These are phyloP conservation scores for Fusarium pseudonygamai DNA, from an alignment of 2,329 filamentous ascomycete species.

Conservation along the genomic window DNA sequence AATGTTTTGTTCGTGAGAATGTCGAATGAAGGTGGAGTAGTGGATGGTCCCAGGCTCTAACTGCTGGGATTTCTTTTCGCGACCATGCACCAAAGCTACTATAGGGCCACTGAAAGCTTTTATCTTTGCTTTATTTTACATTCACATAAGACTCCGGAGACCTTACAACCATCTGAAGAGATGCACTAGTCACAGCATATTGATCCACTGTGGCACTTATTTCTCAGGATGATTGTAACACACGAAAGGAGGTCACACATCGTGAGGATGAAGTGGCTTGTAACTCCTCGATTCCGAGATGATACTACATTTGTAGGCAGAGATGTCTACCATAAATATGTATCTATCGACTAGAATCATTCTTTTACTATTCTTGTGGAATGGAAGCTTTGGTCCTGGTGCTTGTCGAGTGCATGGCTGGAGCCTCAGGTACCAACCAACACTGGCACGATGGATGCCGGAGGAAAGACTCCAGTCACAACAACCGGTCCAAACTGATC, in stretches of 20 bases:
- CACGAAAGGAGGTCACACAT: not conserved
- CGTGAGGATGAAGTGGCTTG: not conserved
- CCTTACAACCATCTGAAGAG: accelerated
- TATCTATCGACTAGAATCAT: accelerated
- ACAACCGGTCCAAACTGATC: no score
- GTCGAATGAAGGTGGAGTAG: not conserved
- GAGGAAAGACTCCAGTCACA: no score
- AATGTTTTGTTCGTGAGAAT: no score
- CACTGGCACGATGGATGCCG: no score
- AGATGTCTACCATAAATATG: not conserved
- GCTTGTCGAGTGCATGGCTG: not conserved
- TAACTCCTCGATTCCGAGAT: not conserved
- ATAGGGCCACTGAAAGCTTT: not conserved
- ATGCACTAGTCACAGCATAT: accelerated
- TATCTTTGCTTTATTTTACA: not conserved
- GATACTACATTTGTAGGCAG: no score
- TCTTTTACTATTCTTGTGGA: accelerated
- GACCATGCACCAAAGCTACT: not conserved
- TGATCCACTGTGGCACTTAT: not conserved
- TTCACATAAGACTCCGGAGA: no score
- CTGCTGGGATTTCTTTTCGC: not conserved
- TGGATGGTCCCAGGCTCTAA: not conserved
- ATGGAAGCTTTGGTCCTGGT: not conserved
- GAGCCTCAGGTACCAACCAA: no score
- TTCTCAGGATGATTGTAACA: not conserved